Percentiles rank a stretch among this genome's conserved stretches.
These are phyloP conservation scores for Colletotrichum magnum DNA, from an alignment of 2,329 filamentous ascomycete species.

Conservation along the genomic window DNA sequence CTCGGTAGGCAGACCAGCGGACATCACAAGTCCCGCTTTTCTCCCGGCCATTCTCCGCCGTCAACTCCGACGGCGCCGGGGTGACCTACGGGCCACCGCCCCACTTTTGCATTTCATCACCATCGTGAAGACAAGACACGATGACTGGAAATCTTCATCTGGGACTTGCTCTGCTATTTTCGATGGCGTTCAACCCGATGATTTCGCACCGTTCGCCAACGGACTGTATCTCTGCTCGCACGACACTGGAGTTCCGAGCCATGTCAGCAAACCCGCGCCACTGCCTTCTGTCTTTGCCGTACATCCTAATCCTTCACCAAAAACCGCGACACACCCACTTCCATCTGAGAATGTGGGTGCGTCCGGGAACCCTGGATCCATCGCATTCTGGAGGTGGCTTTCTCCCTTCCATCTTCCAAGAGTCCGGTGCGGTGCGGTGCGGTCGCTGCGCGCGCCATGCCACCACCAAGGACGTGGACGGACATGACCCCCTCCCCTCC, in stretches of 20 bases:
- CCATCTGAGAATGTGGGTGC: neutral
- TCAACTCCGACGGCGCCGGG: too few species aligned
- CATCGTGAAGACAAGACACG: too few species aligned
- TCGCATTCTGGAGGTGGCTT: constrained; percentile 9
- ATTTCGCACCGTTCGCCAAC: too few species aligned
- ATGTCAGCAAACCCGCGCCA: constrained; percentile 31
- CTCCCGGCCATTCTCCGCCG: too few species aligned
- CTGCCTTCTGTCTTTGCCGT: constrained; percentile 8
- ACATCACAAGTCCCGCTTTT: too few species aligned
- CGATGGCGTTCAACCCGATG: too few species aligned
- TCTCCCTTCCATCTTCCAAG: constrained; percentile 14
- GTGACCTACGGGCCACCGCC: too few species aligned
- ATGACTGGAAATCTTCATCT: too few species aligned
- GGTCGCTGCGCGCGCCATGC: constrained; percentile 22
- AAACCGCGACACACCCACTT: neutral
- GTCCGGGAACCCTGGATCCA: constrained; percentile 8
- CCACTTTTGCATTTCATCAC: too few species aligned
- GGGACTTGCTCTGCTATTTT: too few species aligned
- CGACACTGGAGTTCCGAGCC: neutral
- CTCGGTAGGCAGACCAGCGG: too few species aligned
- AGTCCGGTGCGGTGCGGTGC: constrained; percentile 3
- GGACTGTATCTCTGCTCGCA: too few species aligned
- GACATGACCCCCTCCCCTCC: constrained; percentile 15
- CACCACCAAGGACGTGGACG: neutral
- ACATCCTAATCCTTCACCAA: constrained; percentile 24